Percentiles rank a stretch among this genome's conserved stretches.
Conservation (phyloP, 305 asterid species). For the Solanum aculeatissimum region DNA sequence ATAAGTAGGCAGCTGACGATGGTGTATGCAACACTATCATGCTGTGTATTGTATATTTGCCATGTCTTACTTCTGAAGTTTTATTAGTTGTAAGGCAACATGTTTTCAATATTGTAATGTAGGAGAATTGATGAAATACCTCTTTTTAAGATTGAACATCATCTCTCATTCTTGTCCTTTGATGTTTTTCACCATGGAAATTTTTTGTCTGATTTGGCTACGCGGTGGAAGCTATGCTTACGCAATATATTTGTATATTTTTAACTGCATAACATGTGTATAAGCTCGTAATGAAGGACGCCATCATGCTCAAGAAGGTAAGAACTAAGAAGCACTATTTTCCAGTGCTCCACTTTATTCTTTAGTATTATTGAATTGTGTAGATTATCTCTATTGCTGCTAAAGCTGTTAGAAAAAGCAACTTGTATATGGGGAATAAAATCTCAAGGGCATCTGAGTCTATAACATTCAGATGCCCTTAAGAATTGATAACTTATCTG, state of each 20-base stretch:
- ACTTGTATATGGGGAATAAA: background rate
- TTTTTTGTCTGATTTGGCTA: background rate
- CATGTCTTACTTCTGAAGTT: background rate
- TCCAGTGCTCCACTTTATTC: background rate
- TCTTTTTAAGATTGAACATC: background rate
- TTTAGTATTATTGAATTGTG: background rate
- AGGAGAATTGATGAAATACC: background rate
- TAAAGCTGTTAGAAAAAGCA: background rate
- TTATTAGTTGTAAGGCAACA: background rate
- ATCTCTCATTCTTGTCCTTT: background rate
- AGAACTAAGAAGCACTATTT: background rate
- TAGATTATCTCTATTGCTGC: background rate
- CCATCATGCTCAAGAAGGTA: background rate
- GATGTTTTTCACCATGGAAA: background rate
- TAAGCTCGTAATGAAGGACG: background rate
- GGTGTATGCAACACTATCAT: background rate
- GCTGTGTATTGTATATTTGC: background rate
- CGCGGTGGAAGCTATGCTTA: background rate
- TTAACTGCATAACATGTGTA: background rate
- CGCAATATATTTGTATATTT: background rate
- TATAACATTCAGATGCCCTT: too few species aligned
- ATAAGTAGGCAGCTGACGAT: background rate
- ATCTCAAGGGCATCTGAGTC: background rate
- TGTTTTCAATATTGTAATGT: background rate
- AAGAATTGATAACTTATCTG: too few species aligned